Percentiles rank a stretch among this genome's conserved stretches.
phyloP scores from a whole-genome alignment of 2,329 filamentous ascomycete genomes.

The Colletotrichum endophyticum region DNA sequence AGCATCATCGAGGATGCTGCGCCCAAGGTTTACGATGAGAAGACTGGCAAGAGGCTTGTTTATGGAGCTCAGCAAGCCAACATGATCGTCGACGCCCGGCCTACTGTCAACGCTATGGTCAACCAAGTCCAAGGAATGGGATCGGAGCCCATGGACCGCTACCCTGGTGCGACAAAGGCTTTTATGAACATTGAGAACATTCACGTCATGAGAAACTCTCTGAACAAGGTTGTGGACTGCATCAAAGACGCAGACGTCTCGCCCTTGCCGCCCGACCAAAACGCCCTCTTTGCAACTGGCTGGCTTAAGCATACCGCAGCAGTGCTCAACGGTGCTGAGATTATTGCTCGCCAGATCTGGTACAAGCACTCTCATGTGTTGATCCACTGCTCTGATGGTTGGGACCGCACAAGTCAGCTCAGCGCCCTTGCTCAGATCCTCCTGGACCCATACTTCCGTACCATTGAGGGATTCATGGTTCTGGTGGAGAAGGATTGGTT shows the following conservation, averaged over 20 bases:
- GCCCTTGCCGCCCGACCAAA: constrained; percentile 79
- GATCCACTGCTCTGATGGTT: constrained; percentile 97
- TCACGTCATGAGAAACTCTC: constrained; percentile 93
- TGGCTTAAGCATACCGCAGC: constrained; percentile 91
- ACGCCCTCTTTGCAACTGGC: constrained; percentile 80
- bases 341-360: constrained; percentile 87
- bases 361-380: constrained; percentile 93
- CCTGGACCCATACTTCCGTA: constrained; percentile 94
- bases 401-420: constrained; percentile 96
- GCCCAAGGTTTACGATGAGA: constrained; percentile 58
- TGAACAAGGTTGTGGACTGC: constrained; percentile 86
- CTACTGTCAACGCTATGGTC: constrained; percentile 90
- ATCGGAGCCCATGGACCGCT: constrained; percentile 98
- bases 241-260: constrained; percentile 93
- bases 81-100: constrained; percentile 93
- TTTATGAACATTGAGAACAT: constrained; percentile 98
- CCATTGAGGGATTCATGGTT: constrained; percentile 91
- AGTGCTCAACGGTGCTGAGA: constrained; percentile 81
- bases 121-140: constrained; percentile 94
- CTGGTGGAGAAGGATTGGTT: constrained; percentile 98
- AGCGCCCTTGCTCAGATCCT: constrained; percentile 91
- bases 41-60: constrained; percentile 67
- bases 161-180: constrained; percentile 87
- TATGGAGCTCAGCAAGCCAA: constrained; percentile 95
- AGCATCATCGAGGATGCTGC: constrained; percentile 61